phyloP scores from a whole-genome alignment of 192 early-diverging fungal species.

The Paraglomus occultum region DNA sequence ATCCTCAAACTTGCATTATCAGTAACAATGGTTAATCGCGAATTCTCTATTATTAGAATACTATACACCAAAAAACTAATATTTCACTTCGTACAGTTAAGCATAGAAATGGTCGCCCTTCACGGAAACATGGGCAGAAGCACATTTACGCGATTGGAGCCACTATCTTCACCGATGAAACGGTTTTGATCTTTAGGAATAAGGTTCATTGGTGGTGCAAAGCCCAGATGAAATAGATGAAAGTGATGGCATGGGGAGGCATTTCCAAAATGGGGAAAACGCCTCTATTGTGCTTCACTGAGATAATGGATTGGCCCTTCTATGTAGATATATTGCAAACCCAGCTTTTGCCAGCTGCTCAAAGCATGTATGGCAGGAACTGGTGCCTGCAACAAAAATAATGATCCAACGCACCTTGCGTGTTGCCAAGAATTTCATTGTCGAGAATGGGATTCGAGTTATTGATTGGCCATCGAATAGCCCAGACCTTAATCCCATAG shows the following conservation, averaged over 20 bases:
- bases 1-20: no score
- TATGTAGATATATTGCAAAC: background rate
- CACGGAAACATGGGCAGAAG: background rate
- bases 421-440: no score
- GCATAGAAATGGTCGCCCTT: no score
- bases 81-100: no score
- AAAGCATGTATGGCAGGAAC: background rate
- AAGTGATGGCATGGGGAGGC: constrained; percentile 15
- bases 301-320: background rate
- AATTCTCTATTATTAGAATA: no score
- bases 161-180: background rate
- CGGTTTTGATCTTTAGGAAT: background rate
- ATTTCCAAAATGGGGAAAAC: background rate
- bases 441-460: no score
- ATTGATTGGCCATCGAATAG: no score
- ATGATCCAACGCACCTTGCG: background rate
- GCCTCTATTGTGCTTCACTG: background rate
- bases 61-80: no score
- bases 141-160: background rate
- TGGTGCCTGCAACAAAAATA: background rate
- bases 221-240: no score
- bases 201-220: no score
- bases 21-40: no score
- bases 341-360: background rate
- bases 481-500: no score